Evolutionary conservation across 345 rosid species (phyloP), one percentile per base, ranked within the genome.

Genomic region (Heritiera littoralis): DNA sequence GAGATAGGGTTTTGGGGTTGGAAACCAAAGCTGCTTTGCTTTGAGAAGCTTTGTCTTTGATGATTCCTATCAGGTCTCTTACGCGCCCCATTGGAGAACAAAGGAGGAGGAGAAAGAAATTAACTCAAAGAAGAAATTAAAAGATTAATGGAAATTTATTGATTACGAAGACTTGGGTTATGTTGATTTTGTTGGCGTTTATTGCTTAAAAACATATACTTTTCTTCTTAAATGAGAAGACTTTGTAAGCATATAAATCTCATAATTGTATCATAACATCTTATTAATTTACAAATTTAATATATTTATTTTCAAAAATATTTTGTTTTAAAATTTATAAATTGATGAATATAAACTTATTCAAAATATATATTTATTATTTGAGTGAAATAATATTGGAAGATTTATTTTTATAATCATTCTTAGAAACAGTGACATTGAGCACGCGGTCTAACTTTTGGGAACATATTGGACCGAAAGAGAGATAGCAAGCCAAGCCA

Each of bases 21-120:
- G 89, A 85, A 49, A 81, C 38, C 23, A 87, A 78, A 74, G 93
- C 92, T 58, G 94, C 98, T 80, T 83, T 94, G 88, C 97, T 84
- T 77, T 89, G 97, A 5, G 97, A 92, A 12, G 88, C 93, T 75
- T 85, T 92, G 88, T 94, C 97, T 84, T 94, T 92, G 80, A 94
- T 80, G 41, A 61, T 80, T 14, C 94, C 95, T 6, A 94, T 66
- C 18, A 93, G 70, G 81, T 88, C 92, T 78, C 90, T 79, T 45
- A 81, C 59, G 72, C 80, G 86, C 40, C 88, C 93, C 94, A 93
- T 92, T 49, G 30, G 61, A 40, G 78, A 59, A 61, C 14, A 28
- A 28, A 4, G 11, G 10, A 30, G 20, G 14, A 70, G 74, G 28
- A 6, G 20, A 41, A 17, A 18, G 72, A 17, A 41, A 23, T 23